Evolutionary conservation across 805 yeast species (phyloP).

Genomic region (Candida patagonica): DNA sequence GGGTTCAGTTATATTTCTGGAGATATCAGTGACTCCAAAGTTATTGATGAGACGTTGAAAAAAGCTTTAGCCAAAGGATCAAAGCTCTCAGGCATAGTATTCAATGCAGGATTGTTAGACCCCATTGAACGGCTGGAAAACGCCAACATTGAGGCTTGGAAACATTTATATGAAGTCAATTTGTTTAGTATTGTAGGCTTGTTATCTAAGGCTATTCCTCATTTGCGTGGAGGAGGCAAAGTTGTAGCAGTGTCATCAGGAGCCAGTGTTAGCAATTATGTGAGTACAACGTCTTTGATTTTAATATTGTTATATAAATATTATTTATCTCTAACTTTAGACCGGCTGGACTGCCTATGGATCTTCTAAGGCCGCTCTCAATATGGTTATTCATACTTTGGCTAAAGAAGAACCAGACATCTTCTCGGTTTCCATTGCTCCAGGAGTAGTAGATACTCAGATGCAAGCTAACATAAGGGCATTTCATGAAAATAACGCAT

Average conservation of each 20-base stretch:
- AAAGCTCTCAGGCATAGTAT: constrained; percentile 43
- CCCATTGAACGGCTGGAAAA: constrained; percentile 53
- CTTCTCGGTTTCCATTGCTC: constrained; percentile 68
- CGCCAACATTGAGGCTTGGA: constrained; percentile 54
- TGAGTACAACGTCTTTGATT: constrained; percentile 11
- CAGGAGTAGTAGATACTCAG: constrained; percentile 87
- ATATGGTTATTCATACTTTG: constrained; percentile 60
- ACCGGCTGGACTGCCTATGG: constrained; percentile 91
- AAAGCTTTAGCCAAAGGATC: constrained; percentile 41
- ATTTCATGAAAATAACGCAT: neutral
- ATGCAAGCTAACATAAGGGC: constrained; percentile 83
- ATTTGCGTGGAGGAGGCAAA: constrained; percentile 48
- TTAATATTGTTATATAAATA: neutral
- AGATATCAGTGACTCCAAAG: constrained; percentile 38
- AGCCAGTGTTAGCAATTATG: constrained; percentile 56
- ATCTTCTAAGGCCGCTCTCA: constrained; percentile 82
- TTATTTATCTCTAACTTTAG: constrained; percentile 16
- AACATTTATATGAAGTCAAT: constrained; percentile 59
- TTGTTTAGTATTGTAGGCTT: constrained; percentile 65
- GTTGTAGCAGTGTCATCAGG: constrained; percentile 84
- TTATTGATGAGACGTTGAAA: constrained; percentile 32
- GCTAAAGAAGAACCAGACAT: constrained; percentile 59
- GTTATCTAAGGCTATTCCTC: constrained; percentile 46
- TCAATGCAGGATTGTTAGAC: constrained; percentile 70
- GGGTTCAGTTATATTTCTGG: constrained; percentile 34